These are phyloP conservation scores for Tuber brumale DNA, from an alignment of 495 filamentous ascomycete species.

Conservation along the genomic window DNA sequence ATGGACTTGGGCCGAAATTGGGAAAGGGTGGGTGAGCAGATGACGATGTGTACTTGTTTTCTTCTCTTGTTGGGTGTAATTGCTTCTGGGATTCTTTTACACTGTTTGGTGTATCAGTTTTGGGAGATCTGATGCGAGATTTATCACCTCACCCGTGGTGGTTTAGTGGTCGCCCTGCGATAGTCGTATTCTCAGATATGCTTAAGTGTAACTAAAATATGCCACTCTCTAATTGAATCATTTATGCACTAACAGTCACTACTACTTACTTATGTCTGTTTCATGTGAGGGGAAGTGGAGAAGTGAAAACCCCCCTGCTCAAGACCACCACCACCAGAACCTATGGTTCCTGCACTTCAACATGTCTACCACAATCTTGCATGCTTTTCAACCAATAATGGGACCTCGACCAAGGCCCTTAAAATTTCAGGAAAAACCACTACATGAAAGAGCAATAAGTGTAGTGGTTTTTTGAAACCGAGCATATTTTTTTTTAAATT, in stretches of 20 bases:
- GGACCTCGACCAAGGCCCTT: too few species aligned
- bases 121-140: neutral
- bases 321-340: neutral
- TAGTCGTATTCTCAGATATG: neutral
- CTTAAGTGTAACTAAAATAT: neutral
- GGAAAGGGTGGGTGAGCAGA: neutral
- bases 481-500: too few species aligned
- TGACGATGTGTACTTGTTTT: neutral
- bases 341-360: too few species aligned
- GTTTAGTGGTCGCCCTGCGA: neutral
- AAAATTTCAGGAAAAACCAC: too few species aligned
- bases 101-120: neutral
- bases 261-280: neutral
- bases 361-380: too few species aligned
- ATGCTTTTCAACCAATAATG: too few species aligned
- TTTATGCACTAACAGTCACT: neutral
- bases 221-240: neutral
- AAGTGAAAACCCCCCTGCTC: neutral
- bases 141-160: neutral
- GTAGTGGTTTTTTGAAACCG: too few species aligned
- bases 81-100: neutral
- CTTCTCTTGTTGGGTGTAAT: neutral
- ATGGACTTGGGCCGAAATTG: neutral
- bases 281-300: neutral
- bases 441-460: too few species aligned